Base-by-base conservation (phyloP, 2,329 filamentous ascomycete species). In the Fusarium proliferatum region DNA sequence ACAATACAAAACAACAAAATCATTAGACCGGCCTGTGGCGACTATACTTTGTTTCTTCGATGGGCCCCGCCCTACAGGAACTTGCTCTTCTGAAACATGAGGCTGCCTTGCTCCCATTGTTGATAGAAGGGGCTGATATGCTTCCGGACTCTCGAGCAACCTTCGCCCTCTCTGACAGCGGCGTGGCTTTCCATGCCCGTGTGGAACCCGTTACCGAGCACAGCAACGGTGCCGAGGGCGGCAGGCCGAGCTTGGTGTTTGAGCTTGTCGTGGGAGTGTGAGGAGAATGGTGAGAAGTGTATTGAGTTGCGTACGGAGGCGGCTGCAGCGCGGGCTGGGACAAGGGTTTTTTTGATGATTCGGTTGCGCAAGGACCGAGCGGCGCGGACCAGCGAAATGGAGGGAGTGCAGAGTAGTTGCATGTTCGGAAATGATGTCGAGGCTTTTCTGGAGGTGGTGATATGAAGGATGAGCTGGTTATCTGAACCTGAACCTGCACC, bases 61-160 rank as follows among this genome's bases (percentile, higher is more conserved):
- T 16, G 33, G 6, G n/a, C 12, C 39, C 28, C 42, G 13, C 38
- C 33, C 28, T 62, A 74, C 42, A 66, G 28, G 28, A 66, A 55
- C 55, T 52, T 74, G 67, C 59, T 64, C 23, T 61, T 69, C 19
- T 67, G 68, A 38, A 74, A 67, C 30, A 75, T 52, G 26, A 61
- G 61, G 52, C 69, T 74, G 11, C 70, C 67, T 34, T 71, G 72
- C 43, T 77, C 76, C 66, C 66, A 73, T 53, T 68, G 68, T 39
- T 76, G 67, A 51, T 77, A 77, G 64, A 77, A 61, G 57, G 74
- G 74, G 61, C 68, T 71, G 59, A 76, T 77, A 33, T 78, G 74
- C 43, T 67, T 73, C 38, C 67, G 65, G n/a, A 75, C 53, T 33
- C 71, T 72, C 30, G 58, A 56, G 34, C 58, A 64, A 17, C 74